Base-by-base conservation (phyloP, 805 yeast species). In the Saturnispora halmiae region DNA sequence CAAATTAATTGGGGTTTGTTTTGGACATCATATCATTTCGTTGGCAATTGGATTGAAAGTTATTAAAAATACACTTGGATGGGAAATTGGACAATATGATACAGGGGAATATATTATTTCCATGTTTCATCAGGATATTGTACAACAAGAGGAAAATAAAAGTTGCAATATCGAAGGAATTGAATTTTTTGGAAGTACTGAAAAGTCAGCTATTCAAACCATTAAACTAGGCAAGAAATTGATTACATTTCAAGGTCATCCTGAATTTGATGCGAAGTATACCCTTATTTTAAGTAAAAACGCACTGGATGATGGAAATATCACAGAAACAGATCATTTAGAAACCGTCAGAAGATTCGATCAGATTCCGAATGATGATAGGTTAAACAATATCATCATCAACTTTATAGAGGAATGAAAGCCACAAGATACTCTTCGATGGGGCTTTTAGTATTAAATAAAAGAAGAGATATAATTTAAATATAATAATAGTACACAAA, bases 181-280 rank as follows among this genome's bases (percentile, higher is more conserved):
- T 54, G 35, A 50, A 36, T 60, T 67, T 46, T 61, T 78, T 56
- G 82, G 94, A 0, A 57, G 70, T 5, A 71, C 81, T 6, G 58
- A 65, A 1, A 65, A 58, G 31, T 81, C 94, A 46, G 51, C 60
- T 1, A 61, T 73, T 27, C 96, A 87, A 60, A 94, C 94, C 0
- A 61, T 83, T 22, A 72, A 71, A 41, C 70, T 72, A 22, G 10
- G 10, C 31, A 66, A 69, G 1, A 54, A 65, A 18, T 40, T 82
- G 6, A 59, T 87, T 18, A 74, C 92, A 0, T 72, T 86, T 49
- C 96, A 87, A 59, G 95, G 95, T 1, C 96, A 87, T 53, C 96
- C 96, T 0, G 96, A 87, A 56, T 87, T 83, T 52, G 53, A 62
- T 20, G 61, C 63, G 0, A 66, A 58, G 3, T 54, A 55, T 16